A percentile compares a stretch with the other conserved stretches of the same genome.
phyloP scores from a whole-genome alignment of 352 stramenopile species.

The Phytopythium delawarense region DNA sequence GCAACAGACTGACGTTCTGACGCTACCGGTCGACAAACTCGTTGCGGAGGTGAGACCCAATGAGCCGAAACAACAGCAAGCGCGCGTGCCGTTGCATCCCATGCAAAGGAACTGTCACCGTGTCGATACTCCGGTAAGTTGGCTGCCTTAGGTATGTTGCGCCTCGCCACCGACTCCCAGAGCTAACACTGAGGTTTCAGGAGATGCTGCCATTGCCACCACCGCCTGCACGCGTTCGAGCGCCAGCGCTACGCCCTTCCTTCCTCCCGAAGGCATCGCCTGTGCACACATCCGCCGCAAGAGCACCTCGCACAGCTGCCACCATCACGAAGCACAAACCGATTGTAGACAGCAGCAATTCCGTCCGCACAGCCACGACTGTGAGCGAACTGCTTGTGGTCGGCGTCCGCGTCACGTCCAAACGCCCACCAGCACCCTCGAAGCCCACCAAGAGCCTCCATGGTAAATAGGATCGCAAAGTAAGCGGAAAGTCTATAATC shows the following conservation, averaged over 20 bases:
- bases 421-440: background rate
- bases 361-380: background rate
- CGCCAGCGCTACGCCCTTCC: background rate
- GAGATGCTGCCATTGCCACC: background rate
- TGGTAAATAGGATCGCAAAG: background rate
- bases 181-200: background rate
- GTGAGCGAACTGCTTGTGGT: slow-evolving; percentile 1
- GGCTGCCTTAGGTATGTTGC: background rate
- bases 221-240: background rate
- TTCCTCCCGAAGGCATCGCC: slow-evolving; percentile 1
- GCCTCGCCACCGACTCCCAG: background rate
- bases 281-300: background rate
- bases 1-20: background rate
- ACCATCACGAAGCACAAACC: background rate
- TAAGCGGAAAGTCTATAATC: background rate
- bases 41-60: too few relatives aligned
- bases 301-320: background rate
- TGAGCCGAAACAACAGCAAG: too few relatives aligned
- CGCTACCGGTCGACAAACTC: background rate
- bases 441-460: background rate
- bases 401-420: background rate
- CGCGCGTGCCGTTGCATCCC: too few relatives aligned
- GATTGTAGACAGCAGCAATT: background rate
- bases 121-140: background rate
- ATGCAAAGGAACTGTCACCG: too few relatives aligned